phyloP scores from a whole-genome alignment of 768 basidiomycete species.

The Russula ochroleuca region DNA sequence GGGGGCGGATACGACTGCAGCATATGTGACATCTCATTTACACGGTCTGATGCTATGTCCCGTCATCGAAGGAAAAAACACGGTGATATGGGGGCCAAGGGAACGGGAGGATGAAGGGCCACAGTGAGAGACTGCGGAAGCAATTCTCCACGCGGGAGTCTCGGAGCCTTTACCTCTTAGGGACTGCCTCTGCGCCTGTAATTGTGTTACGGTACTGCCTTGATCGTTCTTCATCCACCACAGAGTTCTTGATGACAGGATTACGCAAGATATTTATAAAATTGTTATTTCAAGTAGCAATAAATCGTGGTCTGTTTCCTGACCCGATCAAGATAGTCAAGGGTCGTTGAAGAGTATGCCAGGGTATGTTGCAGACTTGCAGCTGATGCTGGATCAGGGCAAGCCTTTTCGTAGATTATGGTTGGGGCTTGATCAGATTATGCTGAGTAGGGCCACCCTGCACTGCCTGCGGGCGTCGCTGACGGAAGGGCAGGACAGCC shows the following conservation, averaged over 20 bases:
- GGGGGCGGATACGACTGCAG: constrained; percentile 19
- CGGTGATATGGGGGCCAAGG: background rate
- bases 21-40: constrained; percentile 22
- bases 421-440: background rate
- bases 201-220: background rate
- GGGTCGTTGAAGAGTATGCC: background rate
- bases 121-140: background rate
- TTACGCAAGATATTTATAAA: background rate
- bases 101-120: background rate
- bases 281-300: background rate
- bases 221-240: background rate
- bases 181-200: background rate
- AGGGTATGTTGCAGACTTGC: background rate
- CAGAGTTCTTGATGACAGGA: background rate
- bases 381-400: background rate
- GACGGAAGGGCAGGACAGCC: constrained; percentile 1
- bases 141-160: background rate
- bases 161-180: background rate
- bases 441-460: background rate
- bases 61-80: constrained; percentile 24
- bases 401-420: background rate
- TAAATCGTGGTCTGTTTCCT: background rate
- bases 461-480: background rate
- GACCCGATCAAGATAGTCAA: background rate
- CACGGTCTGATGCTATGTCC: constrained; percentile 22